Evolutionary conservation across 2,329 filamentous ascomycete species (phyloP).

Genomic region (Colletotrichum sp.): DNA sequence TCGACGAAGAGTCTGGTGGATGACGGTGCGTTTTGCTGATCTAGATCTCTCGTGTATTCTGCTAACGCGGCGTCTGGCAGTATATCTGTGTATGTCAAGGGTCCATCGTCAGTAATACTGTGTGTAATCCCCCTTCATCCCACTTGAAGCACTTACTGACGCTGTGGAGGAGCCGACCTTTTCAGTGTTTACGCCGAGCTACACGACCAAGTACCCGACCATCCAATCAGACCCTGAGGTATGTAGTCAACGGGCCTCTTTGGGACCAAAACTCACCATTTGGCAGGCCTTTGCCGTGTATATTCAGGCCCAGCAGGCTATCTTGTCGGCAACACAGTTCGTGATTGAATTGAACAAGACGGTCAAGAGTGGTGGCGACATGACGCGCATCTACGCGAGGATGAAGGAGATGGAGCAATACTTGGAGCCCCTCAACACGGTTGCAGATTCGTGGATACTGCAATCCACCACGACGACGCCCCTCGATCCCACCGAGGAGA

Average conservation of each 20-base stretch:
- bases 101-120: constrained; percentile 55
- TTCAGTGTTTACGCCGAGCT: constrained; percentile 45
- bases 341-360: constrained; percentile 51
- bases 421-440: constrained; percentile 40
- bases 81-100: constrained; percentile 46
- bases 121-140: constrained; percentile 26
- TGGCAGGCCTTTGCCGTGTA: constrained; percentile 46
- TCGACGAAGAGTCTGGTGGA: constrained; percentile 56
- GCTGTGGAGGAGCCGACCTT: constrained; percentile 44
- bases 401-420: constrained; percentile 45
- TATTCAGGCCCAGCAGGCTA: constrained; percentile 52
- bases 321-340: constrained; percentile 51
- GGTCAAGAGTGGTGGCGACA: constrained; percentile 39
- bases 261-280: background rate
- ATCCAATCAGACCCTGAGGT: constrained; percentile 46
- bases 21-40: constrained; percentile 41
- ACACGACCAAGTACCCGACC: constrained; percentile 47
- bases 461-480: constrained; percentile 36
- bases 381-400: constrained; percentile 42
- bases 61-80: constrained; percentile 21
- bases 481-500: constrained; percentile 41
- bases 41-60: too few relatives aligned
- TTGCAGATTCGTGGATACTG: constrained; percentile 39
- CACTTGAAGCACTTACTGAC: constrained; percentile 4
- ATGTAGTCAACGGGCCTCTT: background rate